Conservation (phyloP, 2,329 filamentous ascomycete genomes). For the Aspergillus sp. region DNA sequence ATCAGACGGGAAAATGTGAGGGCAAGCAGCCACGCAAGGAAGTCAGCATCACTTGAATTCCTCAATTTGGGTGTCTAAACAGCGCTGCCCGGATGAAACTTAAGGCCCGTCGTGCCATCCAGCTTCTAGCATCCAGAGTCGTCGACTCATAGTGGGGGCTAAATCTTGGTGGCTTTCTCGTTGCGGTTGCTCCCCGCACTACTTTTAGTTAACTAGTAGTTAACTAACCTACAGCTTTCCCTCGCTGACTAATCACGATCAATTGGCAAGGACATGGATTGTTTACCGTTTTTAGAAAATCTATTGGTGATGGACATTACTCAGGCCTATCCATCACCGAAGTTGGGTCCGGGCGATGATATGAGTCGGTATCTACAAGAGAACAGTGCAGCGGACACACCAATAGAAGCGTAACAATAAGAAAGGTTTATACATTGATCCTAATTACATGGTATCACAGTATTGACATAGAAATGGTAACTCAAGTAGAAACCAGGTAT, state of each 20-base stretch:
- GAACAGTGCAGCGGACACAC: background rate
- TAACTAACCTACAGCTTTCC: no score
- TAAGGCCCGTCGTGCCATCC: background rate
- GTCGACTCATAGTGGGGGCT: constrained; percentile 27
- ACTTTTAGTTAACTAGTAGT: no score
- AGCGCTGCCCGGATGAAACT: background rate
- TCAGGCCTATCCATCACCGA: background rate
- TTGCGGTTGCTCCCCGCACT: background rate
- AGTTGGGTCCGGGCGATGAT: background rate
- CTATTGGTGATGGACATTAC: background rate
- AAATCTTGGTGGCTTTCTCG: background rate
- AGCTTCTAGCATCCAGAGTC: constrained; percentile 17
- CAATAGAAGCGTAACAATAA: background rate
- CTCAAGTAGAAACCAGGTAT: background rate
- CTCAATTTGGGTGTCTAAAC: background rate
- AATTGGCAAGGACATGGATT: background rate
- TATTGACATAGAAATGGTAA: constrained; percentile 2
- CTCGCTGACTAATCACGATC: background rate
- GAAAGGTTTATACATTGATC: background rate
- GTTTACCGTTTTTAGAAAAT: background rate
- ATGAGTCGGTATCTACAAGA: no score
- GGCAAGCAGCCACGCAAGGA: background rate
- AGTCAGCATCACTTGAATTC: constrained; percentile 1
- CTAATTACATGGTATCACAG: constrained; percentile 1
- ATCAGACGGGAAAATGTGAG: background rate